Base-by-base conservation (phyloP, 2,329 filamentous ascomycete genomes). In the Sarocladium oryzae region DNA sequence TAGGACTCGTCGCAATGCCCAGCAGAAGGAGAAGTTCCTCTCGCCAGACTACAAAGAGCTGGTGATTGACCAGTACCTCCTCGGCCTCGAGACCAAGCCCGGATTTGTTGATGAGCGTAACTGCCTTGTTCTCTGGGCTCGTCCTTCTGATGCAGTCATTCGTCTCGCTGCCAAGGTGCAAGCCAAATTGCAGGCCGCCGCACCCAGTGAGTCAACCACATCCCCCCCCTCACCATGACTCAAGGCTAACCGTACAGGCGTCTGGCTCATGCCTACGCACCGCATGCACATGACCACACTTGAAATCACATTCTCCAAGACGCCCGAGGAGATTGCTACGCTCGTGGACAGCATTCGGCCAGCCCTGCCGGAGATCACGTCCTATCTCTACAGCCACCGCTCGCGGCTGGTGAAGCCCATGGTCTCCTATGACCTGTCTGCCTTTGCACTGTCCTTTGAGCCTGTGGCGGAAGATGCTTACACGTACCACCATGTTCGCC, bases 401-500 rank as follows among this genome's bases (percentile, higher is more conserved):
- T 73, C 87, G 1, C 81, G 88, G 10, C 80, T 96, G 3, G 81
- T 95, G 54, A 93, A 87, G 66, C 92, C 92, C 1, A 76, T 86
- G 64, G 66, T 97, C 41, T 89, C 88, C 21, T 95, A 87, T 63
- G 92, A 97, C 64, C 79, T 88, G 1, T 85, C 89, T 4, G 92
- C 90, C 15, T 75, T 96, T 51, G 92, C 92, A 1, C 69, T 97
- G 30, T 93, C 88, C 23, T 96, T 95, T 67, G 71, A 96, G 2
- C 91, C 92, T 0, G 89, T 88, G 0, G 77, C 82, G 3, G 86
- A 93, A 57, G 61, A 58, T 1, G 30, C 46, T 4, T 96, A 89
- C 68, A 91, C 87, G 0, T 96, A 96, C 65, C 92, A 96, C 63
- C 92, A 97, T 66, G 79, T 97, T 8, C 83, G 92, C 2, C 78